Evolutionary conservation across 108 stramenopile species (phyloP).

Genomic region (Ochromonas danica): DNA sequence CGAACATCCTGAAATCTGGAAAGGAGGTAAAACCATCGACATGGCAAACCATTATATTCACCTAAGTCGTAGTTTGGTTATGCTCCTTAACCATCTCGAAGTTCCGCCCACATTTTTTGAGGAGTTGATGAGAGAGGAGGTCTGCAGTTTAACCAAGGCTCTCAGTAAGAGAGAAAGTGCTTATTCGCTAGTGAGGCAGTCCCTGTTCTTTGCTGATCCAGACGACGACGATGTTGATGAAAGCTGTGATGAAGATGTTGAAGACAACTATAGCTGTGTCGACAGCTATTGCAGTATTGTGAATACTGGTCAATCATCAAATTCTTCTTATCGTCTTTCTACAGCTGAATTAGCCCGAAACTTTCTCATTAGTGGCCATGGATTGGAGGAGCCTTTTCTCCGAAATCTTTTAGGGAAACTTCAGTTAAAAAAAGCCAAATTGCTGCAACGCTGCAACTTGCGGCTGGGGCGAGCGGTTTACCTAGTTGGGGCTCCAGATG

Average conservation of each 20-base stretch:
- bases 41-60: not conserved
- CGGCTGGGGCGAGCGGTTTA: not conserved
- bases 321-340: no score
- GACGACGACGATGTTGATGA: not conserved
- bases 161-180: not conserved
- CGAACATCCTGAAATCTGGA: not conserved
- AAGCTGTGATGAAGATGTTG: not conserved
- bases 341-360: no score
- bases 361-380: no score
- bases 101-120: not conserved
- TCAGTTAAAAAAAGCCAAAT: not conserved
- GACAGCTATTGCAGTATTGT: no score
- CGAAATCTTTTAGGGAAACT: not conserved
- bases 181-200: no score
- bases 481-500: conserved; percentile 20
- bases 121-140: not conserved
- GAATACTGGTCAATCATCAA: no score
- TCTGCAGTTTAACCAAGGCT: not conserved
- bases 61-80: not conserved
- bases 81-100: not conserved
- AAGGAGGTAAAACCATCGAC: not conserved
- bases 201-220: not conserved
- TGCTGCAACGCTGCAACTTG: not conserved
- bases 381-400: no score
- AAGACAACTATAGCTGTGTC: not conserved